phyloP scores from a whole-genome alignment of 2,329 filamentous ascomycete species.

The Thermomyces lanuginosus region DNA sequence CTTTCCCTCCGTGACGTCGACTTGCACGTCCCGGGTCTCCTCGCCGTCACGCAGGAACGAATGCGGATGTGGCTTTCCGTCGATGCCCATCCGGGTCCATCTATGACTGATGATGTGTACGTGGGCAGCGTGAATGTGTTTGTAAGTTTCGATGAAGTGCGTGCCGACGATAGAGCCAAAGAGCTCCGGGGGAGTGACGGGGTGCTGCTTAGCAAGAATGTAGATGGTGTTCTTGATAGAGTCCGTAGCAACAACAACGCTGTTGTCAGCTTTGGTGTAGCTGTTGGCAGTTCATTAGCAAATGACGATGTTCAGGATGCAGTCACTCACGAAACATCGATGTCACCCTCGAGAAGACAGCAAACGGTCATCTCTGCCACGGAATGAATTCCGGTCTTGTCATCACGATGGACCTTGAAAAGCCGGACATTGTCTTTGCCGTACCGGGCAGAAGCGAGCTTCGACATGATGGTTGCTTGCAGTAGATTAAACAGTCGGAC shows the following conservation, averaged over 20 bases:
- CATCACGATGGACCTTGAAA: conserved; percentile 79
- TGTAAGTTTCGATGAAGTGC: conserved; percentile 79
- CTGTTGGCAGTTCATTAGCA: conserved; percentile 27
- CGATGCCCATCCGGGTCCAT: conserved; percentile 77
- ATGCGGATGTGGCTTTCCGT: conserved; percentile 84
- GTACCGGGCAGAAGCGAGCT: conserved; percentile 31
- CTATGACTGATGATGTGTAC: conserved; percentile 69
- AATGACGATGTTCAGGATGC: not conserved
- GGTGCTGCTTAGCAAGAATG: conserved; percentile 85
- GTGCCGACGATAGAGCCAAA: conserved; percentile 70
- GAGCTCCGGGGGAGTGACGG: conserved; percentile 81
- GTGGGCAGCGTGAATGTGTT: conserved; percentile 73
- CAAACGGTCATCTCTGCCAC: conserved; percentile 92
- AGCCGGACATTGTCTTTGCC: conserved; percentile 91
- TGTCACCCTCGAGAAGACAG: conserved; percentile 81
- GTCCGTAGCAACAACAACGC: conserved; percentile 86
- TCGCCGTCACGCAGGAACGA: conserved; percentile 81
- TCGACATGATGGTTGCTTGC: conserved; percentile 17
- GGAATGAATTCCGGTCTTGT: conserved; percentile 59
- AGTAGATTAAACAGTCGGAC: too few species aligned
- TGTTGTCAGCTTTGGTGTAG: conserved; percentile 89
- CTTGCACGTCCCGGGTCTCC: conserved; percentile 73
- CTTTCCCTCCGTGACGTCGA: conserved; percentile 46
- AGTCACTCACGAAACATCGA: conserved; percentile 54
- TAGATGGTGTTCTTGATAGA: conserved; percentile 97